phyloP scores from a whole-genome alignment of 345 rosid species.

The Viola odorata region DNA sequence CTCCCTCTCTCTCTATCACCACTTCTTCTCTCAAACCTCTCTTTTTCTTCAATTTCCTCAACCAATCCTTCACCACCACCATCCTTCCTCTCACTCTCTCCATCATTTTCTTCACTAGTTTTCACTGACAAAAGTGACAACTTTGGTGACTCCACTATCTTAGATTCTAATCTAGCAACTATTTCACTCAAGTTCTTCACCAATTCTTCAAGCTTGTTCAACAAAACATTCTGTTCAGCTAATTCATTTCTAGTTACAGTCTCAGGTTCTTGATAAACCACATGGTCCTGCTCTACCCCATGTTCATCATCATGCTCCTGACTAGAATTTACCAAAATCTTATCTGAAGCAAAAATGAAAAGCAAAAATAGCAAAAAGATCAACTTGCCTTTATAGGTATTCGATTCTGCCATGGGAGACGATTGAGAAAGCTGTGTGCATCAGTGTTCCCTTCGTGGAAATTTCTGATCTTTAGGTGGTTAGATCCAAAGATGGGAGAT shows the following conservation, averaged over 20 bases:
- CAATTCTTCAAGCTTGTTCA: slow-evolving; percentile 63
- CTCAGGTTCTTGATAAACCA: slow-evolving; percentile 14
- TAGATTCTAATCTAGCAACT: slow-evolving; percentile 58
- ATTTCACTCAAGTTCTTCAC: slow-evolving; percentile 63
- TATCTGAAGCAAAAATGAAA: slow-evolving; percentile 30
- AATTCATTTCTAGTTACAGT: slow-evolving; percentile 17
- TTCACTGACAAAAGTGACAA: slow-evolving; percentile 5
- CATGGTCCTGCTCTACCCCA: slow-evolving; percentile 20
- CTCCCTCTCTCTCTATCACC: slow-evolving; percentile 37
- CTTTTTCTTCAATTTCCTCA: slow-evolving; percentile 18
- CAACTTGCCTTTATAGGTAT: slow-evolving; percentile 49
- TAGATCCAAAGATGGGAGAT: slow-evolving; percentile 29
- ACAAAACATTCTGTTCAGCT: slow-evolving; percentile 32
- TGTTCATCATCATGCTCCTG: slow-evolving; percentile 23
- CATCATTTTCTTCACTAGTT: not conserved
- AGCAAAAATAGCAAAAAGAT: slow-evolving; percentile 34
- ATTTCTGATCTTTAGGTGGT: slow-evolving; percentile 15
- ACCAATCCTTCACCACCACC: slow-evolving; percentile 6
- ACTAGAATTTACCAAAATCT: slow-evolving; percentile 22
- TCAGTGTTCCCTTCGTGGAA: slow-evolving; percentile 25
- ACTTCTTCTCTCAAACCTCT: slow-evolving; percentile 10
- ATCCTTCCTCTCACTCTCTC: too few species aligned
- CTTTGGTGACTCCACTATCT: slow-evolving; percentile 32
- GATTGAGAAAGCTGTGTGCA: slow-evolving; percentile 1
- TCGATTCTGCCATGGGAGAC: slow-evolving; percentile 37